phyloP scores from a whole-genome alignment of 495 filamentous ascomycete genomes.

The Neurospora cerealis region DNA sequence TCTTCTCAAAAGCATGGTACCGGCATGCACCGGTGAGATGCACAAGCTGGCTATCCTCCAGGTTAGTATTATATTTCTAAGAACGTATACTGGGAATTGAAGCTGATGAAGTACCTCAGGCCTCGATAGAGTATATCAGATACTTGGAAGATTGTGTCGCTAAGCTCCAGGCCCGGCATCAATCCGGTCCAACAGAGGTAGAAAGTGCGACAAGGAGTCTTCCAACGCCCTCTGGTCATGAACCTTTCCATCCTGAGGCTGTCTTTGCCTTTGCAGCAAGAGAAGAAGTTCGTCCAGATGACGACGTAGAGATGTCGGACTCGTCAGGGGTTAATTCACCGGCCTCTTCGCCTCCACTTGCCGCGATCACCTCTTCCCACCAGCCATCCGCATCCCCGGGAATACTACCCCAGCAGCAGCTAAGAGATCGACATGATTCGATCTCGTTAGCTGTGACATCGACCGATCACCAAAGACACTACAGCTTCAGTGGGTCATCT shows the following conservation, averaged over 20 bases:
- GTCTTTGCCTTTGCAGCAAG: not conserved
- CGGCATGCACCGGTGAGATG: constrained; percentile 89
- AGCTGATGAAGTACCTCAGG: constrained; percentile 36
- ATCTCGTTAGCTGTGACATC: constrained; percentile 33
- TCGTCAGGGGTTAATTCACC: constrained; percentile 28
- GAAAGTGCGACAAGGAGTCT: constrained; percentile 11
- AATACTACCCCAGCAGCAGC: constrained; percentile 28
- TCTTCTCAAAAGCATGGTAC: constrained; percentile 90
- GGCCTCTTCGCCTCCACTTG: constrained; percentile 17
- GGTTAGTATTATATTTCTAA: constrained; percentile 38
- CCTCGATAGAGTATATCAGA: constrained; percentile 92
- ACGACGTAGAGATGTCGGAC: constrained; percentile 40
- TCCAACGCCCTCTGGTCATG: constrained; percentile 13
- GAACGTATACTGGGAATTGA: not conserved
- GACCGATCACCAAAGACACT: constrained; percentile 25
- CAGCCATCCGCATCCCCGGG: constrained; percentile 41
- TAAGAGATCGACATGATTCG: constrained; percentile 31
- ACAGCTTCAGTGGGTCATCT: constrained; percentile 34
- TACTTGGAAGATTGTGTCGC: constrained; percentile 86
- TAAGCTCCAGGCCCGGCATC: constrained; percentile 60
- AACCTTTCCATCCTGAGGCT: constrained; percentile 17
- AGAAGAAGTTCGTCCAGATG: not conserved
- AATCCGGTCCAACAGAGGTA: constrained; percentile 6
- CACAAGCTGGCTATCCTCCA: constrained; percentile 95
- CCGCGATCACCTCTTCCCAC: constrained; percentile 12